These are phyloP conservation scores for Graphilbum sp. DNA, from an alignment of 2,329 filamentous ascomycete species.

Conservation along the genomic window DNA sequence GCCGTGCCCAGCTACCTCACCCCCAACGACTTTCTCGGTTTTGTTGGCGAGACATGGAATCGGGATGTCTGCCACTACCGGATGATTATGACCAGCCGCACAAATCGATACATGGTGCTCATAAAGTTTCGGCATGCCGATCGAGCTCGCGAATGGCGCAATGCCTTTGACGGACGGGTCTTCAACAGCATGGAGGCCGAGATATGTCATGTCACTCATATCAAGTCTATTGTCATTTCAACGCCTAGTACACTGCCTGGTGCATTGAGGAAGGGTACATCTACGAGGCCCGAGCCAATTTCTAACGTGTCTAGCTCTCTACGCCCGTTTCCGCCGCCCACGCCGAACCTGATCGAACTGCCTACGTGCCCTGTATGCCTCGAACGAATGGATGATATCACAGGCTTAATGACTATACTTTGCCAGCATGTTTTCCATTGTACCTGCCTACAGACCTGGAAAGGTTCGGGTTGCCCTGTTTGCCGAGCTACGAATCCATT, in stretches of 20 bases:
- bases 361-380: conserved; percentile 94
- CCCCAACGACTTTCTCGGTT: conserved; percentile 78
- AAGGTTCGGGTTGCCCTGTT: conserved; percentile 81
- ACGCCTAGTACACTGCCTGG: conserved; percentile 25
- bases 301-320: conserved; percentile 13
- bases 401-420: conserved; percentile 83
- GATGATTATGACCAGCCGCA: conserved; percentile 76
- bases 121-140: conserved; percentile 76
- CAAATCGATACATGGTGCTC: conserved; percentile 87
- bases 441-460: conserved; percentile 91
- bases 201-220: conserved; percentile 86
- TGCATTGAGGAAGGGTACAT: no score
- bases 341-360: conserved; percentile 73
- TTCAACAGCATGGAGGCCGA: conserved; percentile 93
- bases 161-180: conserved; percentile 78
- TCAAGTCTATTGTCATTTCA: conserved; percentile 80
- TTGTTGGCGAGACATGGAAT: conserved; percentile 75
- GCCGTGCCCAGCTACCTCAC: conserved; percentile 91
- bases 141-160: conserved; percentile 64
- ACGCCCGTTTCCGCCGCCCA: conserved; percentile 48
- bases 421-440: conserved; percentile 98
- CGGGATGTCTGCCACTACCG: conserved; percentile 83
- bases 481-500: conserved; percentile 65
- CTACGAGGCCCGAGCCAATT: no score
- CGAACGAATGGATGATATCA: conserved; percentile 96